Evolutionary conservation across 306 rosid species (phyloP).

Genomic region (Astragalus membranaceus): DNA sequence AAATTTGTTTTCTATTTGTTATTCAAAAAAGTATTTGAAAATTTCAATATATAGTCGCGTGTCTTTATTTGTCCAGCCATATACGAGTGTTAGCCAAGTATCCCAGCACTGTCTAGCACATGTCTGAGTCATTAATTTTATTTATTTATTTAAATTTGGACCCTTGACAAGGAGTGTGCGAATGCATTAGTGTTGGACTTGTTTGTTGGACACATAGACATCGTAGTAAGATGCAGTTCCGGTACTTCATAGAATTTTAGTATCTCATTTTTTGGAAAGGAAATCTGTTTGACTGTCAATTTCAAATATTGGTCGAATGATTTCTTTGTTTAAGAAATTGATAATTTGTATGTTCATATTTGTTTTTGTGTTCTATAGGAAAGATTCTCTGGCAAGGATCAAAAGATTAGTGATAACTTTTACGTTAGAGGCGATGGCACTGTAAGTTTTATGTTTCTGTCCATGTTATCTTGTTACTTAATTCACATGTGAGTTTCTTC

Average conservation of each 20-base stretch:
- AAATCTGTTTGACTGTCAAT: constrained; percentile 2
- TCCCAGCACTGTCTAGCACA: too few relatives aligned
- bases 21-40: too few relatives aligned
- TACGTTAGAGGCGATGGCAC: constrained; percentile 96
- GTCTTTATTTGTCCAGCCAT: too few relatives aligned
- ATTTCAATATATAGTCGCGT: too few relatives aligned
- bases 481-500: background rate
- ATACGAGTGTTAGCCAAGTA: too few relatives aligned
- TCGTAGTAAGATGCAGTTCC: background rate
- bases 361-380: constrained; percentile 45
- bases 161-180: background rate
- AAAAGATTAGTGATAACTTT: constrained; percentile 79
- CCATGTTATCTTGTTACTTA: background rate
- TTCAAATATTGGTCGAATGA: background rate
- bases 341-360: background rate
- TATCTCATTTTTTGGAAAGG: background rate
- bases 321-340: background rate
- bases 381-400: constrained; percentile 80
- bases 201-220: background rate
- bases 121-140: background rate
- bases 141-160: background rate
- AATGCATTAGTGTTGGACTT: background rate
- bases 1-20: too few relatives aligned
- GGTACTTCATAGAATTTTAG: background rate
- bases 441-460: constrained; percentile 44